Evolutionary conservation across 768 basidiomycete species (phyloP).

Genomic region (Cyclocybe aegerita): DNA sequence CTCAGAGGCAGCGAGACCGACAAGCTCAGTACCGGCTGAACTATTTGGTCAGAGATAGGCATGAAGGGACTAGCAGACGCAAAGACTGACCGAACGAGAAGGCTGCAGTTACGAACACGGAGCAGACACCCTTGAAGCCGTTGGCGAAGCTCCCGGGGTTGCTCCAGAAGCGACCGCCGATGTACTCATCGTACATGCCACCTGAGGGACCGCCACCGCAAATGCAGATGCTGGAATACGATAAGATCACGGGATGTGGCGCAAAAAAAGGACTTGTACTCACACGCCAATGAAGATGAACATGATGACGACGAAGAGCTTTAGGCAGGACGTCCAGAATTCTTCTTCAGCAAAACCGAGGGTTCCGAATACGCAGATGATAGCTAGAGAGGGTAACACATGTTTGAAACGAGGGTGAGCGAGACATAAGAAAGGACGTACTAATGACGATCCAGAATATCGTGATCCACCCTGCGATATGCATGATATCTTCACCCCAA

Average conservation of each 20-base stretch:
- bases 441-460: constrained; percentile 42
- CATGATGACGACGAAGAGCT: constrained; percentile 43
- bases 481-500: constrained; percentile 36
- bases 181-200: constrained; percentile 33
- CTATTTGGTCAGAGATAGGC: not conserved
- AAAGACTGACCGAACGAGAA: constrained; percentile 36
- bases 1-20: constrained; percentile 46
- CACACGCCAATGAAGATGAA: constrained; percentile 47
- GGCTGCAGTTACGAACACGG: constrained; percentile 47
- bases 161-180: constrained; percentile 37
- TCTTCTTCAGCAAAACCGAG: constrained; percentile 49
- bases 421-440: constrained; percentile 11
- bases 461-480: constrained; percentile 45
- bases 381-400: constrained; percentile 22
- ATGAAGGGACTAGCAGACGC: not conserved
- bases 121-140: constrained; percentile 45
- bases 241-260: not conserved
- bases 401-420: not conserved
- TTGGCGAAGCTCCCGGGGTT: constrained; percentile 42
- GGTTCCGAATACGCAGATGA: constrained; percentile 41
- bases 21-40: constrained; percentile 45
- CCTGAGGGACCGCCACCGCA: constrained; percentile 40
- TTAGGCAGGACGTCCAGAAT: constrained; percentile 51
- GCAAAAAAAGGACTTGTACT: constrained; percentile 10
- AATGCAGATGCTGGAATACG: constrained; percentile 33